Conservation (phyloP, 106 monocot species). For the Dendrobium nobile region DNA sequence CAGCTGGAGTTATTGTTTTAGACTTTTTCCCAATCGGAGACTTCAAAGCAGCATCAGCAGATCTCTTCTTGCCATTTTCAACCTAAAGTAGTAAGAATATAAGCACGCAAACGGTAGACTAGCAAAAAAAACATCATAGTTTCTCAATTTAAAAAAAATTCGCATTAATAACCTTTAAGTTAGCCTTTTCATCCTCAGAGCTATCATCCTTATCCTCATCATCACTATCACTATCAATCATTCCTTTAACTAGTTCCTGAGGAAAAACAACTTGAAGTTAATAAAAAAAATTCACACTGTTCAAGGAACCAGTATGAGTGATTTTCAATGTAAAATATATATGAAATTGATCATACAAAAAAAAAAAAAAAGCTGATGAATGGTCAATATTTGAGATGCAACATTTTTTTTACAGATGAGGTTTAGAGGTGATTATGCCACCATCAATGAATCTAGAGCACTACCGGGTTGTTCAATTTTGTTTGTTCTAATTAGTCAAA, state of each 20-base stretch:
- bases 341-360: no score
- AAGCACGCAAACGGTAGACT: background rate
- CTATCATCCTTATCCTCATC: constrained; percentile 37
- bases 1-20: constrained; percentile 8
- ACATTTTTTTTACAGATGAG: no score
- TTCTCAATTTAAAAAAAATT: background rate
- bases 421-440: no score
- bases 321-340: no score
- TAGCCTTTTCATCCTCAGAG: constrained; percentile 44
- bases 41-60: constrained; percentile 5
- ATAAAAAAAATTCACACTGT: no score
- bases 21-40: constrained; percentile 19
- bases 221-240: constrained; percentile 33
- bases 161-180: constrained; percentile 31
- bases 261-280: background rate
- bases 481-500: no score
- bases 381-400: no score
- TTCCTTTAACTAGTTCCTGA: constrained; percentile 32
- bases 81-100: constrained; percentile 2
- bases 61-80: constrained; percentile 24
- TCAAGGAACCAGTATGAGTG: no score
- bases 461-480: no score
- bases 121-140: background rate
- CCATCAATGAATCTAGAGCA: no score
- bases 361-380: no score